A percentile compares a stretch with the other conserved stretches of the same genome.
Conservation (phyloP, 2,329 filamentous ascomycete genomes). For the Tolypocladium paradoxum region DNA sequence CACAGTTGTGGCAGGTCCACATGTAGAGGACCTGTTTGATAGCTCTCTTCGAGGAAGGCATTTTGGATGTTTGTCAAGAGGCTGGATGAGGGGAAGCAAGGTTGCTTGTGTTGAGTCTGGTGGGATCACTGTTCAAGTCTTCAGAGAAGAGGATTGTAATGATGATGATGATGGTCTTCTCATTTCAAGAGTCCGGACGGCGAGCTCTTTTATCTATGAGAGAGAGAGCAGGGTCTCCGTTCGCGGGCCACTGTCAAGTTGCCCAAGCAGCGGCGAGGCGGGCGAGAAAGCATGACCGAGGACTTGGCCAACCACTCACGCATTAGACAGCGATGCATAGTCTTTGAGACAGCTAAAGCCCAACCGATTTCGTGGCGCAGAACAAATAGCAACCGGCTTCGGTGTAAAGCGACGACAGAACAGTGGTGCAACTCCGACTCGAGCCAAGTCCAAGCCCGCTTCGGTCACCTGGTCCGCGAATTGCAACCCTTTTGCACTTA, state of each 20-base stretch:
- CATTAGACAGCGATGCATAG: background rate
- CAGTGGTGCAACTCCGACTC: background rate
- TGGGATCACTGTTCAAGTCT: background rate
- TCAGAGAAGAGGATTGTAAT: background rate
- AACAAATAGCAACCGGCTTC: background rate
- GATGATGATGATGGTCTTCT: background rate
- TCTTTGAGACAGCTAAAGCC: background rate
- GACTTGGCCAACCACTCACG: background rate
- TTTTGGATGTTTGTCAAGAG: background rate
- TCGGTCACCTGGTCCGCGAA: background rate
- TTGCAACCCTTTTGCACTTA: background rate
- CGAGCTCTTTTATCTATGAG: background rate
- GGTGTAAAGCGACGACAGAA: background rate
- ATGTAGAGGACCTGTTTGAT: background rate
- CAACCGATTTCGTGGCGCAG: background rate
- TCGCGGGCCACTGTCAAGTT: background rate
- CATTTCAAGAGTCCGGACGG: no score
- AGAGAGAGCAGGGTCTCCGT: background rate
- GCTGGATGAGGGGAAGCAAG: background rate
- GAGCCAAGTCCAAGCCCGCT: background rate
- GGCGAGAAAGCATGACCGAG: background rate
- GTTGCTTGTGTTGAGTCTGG: background rate
- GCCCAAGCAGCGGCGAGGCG: background rate
- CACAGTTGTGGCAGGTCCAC: constrained; percentile 6
- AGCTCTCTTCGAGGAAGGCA: background rate